These are phyloP conservation scores for Effrenium voratum DNA, from an alignment of 73 alveolate genomes.

Conservation along the genomic window DNA sequence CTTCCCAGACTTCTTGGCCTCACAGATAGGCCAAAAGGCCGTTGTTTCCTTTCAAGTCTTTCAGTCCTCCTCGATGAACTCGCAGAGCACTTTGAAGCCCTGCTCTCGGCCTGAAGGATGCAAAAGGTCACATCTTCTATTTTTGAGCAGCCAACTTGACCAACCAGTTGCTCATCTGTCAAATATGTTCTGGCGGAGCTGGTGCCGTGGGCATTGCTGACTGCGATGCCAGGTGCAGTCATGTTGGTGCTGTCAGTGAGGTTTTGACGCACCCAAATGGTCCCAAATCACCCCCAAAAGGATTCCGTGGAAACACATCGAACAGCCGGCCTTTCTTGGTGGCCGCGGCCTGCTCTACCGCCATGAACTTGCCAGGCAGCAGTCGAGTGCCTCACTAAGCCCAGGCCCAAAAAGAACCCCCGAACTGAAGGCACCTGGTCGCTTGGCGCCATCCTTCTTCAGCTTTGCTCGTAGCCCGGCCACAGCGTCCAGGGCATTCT, in stretches of 20 bases:
- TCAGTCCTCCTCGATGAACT: slow-evolving; percentile 56
- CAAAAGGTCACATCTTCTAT: no score
- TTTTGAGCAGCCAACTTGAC: no score
- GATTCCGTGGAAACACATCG: no score
- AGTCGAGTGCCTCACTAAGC: slow-evolving; percentile 31
- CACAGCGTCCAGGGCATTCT: slow-evolving; percentile 72
- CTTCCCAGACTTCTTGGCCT: slow-evolving; percentile 88
- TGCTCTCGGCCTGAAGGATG: slow-evolving; percentile 76
- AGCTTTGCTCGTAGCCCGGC: slow-evolving; percentile 91
- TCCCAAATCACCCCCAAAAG: no score
- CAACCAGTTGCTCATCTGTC: no score
- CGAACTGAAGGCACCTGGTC: background rate
- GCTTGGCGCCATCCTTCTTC: slow-evolving; percentile 89
- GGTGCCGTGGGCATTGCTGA: no score
- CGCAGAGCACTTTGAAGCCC: slow-evolving; percentile 81
- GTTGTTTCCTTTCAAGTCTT: no score
- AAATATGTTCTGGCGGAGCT: no score
- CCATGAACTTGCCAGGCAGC: slow-evolving; percentile 88
- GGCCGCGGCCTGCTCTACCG: slow-evolving; percentile 93
- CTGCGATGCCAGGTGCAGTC: no score
- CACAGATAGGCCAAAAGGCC: background rate
- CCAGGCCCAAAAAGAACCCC: background rate
- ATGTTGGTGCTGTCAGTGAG: no score
- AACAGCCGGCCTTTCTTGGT: slow-evolving; percentile 73
- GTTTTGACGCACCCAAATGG: no score